Evolutionary conservation across 2,329 filamentous ascomycete species (phyloP).

Genomic region (Exophiala viscosa): DNA sequence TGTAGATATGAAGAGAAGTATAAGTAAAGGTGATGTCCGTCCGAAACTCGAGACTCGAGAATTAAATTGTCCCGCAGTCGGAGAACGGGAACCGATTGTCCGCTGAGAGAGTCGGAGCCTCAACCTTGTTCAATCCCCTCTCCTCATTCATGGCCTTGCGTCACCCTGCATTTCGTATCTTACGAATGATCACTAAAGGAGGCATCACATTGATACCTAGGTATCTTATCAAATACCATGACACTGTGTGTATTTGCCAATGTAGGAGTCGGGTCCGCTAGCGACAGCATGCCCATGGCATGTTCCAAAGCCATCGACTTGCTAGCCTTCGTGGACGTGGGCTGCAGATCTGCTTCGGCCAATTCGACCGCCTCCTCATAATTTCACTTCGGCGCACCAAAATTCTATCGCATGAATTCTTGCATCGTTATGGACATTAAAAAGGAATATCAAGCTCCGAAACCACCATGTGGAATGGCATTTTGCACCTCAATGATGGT

Average conservation of each 20-base stretch:
- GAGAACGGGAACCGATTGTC: no score
- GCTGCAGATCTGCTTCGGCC: slow-evolving; percentile 1
- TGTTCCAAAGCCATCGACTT: no score
- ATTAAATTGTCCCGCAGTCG: slow-evolving; percentile 5
- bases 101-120: background rate
- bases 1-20: background rate
- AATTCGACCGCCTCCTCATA: slow-evolving; percentile 3
- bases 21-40: background rate
- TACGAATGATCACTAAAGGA: no score
- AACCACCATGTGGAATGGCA: no score
- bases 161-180: no score
- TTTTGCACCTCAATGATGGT: slow-evolving; percentile 39
- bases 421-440: no score
- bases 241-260: background rate
- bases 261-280: no score
- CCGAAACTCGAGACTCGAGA: background rate
- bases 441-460: no score
- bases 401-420: slow-evolving; percentile 3
- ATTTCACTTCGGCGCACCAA: slow-evolving; percentile 3
- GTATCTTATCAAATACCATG: no score
- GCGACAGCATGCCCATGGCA: no score
- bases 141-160: no score
- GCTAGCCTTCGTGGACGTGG: background rate
- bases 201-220: no score
- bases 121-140: background rate